Base-by-base conservation (phyloP, 345 rosid genomes). In the Eucalyptus cladocalyx region DNA sequence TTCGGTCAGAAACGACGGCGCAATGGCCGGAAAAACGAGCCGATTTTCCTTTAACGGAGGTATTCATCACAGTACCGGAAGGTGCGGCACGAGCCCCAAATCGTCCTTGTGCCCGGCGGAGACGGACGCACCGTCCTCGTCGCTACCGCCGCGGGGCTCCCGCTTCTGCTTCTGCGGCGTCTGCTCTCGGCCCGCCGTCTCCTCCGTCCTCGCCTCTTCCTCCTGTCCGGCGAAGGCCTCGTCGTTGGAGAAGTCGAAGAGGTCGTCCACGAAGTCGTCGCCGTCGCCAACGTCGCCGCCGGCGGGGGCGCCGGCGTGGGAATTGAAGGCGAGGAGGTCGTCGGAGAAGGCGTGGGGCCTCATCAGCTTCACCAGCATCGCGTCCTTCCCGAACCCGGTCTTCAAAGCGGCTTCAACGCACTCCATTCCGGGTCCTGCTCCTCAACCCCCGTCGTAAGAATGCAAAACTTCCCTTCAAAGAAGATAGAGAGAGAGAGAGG, bases 251-350 rank as follows among this genome's bases (percentile, higher is more conserved):
- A 98, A 95, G 93, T 97, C 98, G 30, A 98, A 93, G 51, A 98
- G 92, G 65, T 95, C 97, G 89, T 98, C 99, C 1, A 98, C 98
- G 16, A 92, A 95, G 83, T 93, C 94, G n/a, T 98, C 99, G 26
- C 96, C 99, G 30, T 80, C 83, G 32, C 95, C 65, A 30, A 95
- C 62, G 26, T 89, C 88, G 53, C 91, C 94, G 90, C 92, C 94
- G 30, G 91, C 67, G 37, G 95, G 62, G 26, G 89, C 88, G 65
- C 91, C 95, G 91, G 91, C 92, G 28, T 76, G 85, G 47, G 85
- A 40, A 76, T 23, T 21, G 85, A 76, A 40, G 45, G 85, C 15
- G 9, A 76, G 65, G 47, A 87, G 65, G 60, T 87, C 88, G 67
- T 87, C 69, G 69, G 88, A 15, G 60, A 87, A 54, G 62, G 88